Evolutionary conservation across 768 basidiomycete species (phyloP).

Genomic region (Lactifluus pinguis): DNA sequence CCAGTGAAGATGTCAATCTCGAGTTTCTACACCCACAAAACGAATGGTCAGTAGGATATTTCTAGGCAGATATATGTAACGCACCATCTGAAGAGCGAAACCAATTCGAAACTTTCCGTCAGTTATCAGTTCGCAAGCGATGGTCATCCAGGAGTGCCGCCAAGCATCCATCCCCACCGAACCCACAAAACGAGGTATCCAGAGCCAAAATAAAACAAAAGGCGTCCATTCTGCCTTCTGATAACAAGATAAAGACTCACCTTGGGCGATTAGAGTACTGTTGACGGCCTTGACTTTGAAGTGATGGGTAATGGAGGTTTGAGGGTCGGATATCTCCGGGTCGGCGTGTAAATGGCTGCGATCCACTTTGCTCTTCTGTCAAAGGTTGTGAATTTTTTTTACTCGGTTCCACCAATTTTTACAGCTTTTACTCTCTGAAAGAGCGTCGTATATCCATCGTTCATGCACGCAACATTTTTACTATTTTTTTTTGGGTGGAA

Average conservation of each 20-base stretch:
- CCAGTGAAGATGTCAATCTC: conserved; percentile 98
- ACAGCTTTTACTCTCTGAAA: not conserved
- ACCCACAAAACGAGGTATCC: conserved; percentile 18
- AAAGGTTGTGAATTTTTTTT: too few species aligned
- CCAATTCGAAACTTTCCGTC: conserved; percentile 7
- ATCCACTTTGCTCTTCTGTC: too few species aligned
- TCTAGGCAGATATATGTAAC: not conserved
- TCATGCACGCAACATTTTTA: not conserved
- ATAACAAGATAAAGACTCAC: conserved; percentile 39
- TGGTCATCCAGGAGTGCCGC: conserved; percentile 16
- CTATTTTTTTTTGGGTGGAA: not conserved
- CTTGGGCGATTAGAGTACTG: conserved; percentile 41
- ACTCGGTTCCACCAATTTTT: not conserved
- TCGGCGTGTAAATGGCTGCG: not conserved
- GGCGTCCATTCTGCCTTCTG: conserved; percentile 9
- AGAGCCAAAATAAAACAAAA: not conserved
- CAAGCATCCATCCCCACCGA: conserved; percentile 20
- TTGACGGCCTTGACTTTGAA: not conserved
- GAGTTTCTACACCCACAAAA: conserved; percentile 62
- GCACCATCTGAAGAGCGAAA: conserved; percentile 22
- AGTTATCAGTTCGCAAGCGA: conserved; percentile 3
- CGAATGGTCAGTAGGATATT: conserved; percentile 21
- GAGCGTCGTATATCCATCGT: not conserved
- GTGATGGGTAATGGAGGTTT: not conserved
- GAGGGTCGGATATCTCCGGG: conserved; percentile 9